Evolutionary conservation across 2,329 filamentous ascomycete species (phyloP).

Genomic region (Paecilomyces niveus): DNA sequence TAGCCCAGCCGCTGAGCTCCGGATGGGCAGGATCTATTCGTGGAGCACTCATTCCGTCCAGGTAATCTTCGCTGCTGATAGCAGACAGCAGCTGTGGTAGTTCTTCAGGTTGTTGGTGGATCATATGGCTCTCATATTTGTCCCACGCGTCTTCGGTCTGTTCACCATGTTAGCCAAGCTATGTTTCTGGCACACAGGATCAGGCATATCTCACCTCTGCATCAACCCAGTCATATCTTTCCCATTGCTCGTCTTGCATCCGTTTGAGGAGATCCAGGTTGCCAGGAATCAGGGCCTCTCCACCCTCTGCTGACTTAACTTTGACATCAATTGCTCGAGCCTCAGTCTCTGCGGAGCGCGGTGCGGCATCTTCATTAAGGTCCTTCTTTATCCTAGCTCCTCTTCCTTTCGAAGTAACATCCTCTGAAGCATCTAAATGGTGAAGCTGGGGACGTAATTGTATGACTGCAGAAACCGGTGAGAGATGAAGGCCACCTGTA

Average conservation of each 20-base stretch:
- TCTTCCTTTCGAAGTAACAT: constrained; percentile 45
- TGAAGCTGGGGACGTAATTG: constrained; percentile 89
- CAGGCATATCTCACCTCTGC: constrained; percentile 52
- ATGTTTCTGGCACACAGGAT: background rate
- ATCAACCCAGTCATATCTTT: constrained; percentile 69
- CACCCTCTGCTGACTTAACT: constrained; percentile 67
- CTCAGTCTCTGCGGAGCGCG: constrained; percentile 40
- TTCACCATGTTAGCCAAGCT: constrained; percentile 9
- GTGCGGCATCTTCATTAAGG: constrained; percentile 36
- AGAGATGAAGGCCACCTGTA: constrained; percentile 76
- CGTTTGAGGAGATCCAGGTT: constrained; percentile 70
- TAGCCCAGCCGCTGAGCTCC: constrained; percentile 38
- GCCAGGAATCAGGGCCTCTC: constrained; percentile 57
- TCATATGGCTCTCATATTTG: constrained; percentile 66
- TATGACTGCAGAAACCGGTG: constrained; percentile 72
- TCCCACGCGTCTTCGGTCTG: constrained; percentile 63
- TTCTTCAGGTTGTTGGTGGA: constrained; percentile 40
- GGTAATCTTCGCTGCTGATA: constrained; percentile 52
- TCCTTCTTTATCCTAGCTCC: constrained; percentile 31
- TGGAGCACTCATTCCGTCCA: constrained; percentile 57
- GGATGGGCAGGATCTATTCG: constrained; percentile 38
- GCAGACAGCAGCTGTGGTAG: constrained; percentile 46
- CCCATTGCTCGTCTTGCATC: constrained; percentile 80
- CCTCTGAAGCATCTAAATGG: constrained; percentile 77
- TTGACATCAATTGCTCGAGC: constrained; percentile 80